Base-by-base conservation (phyloP, 805 yeast species). In the Kluyveromyces nonfermentans region DNA sequence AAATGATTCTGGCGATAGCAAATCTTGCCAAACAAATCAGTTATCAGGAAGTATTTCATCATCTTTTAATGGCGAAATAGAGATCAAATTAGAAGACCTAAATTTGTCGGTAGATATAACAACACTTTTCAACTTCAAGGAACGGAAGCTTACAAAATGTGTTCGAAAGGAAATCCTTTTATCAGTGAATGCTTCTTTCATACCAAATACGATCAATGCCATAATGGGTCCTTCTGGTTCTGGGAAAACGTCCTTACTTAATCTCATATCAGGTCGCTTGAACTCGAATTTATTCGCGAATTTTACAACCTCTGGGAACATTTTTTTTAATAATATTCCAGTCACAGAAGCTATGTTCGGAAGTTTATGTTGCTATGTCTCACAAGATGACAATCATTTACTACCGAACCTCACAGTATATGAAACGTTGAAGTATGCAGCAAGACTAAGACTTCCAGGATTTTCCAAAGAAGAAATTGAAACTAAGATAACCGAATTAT, bases 221-320 rank as follows among this genome's bases (percentile, higher is more conserved):
- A 81, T 83, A 36, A 75, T 83, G 80, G 93, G 93, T 0, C 89
- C 90, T 0, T 82, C 88, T 1, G 90, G 90, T 0, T 77, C 84
- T 0, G 93, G 90, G 8, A 83, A 83, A 54, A 78, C 87, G 0
- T 77, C 89, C 0, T 57, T 84, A 36, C 62, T 83, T 49, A 83
- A 80, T 55, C 62, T 72, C 32, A 64, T 83, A 16, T 78, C 93
- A 17, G 77, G 80, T 18, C 68, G 93, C 42, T 57, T 80, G 8
- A 62, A 61, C 52, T 46, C 66, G 51, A 47, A 53, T 30, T 16
- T 65, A 51, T 33, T 57, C 43, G 56, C 67, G 40, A 52, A 55
- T 6, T 62, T 60, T 37, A 37, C 40, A 6, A 55, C 64, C 1
- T 43, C 60, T 3, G 85, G 85, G 3, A 50, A 54, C 1, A 61